Evolutionary conservation across 2,329 filamentous ascomycete species (phyloP).

Genomic region (Cercospora sp.): DNA sequence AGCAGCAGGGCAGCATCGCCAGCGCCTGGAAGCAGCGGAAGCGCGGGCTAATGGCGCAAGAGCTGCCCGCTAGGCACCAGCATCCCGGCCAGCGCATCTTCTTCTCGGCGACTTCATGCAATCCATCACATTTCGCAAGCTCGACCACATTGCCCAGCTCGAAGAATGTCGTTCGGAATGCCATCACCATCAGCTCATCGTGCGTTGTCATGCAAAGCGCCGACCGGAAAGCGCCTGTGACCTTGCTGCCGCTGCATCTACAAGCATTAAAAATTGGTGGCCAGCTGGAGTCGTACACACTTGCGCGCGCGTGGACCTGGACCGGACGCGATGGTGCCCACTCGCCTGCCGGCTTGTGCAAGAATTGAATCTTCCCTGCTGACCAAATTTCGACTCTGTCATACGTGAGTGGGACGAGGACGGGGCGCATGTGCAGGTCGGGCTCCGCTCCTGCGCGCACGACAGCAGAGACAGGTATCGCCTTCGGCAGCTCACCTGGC

Average conservation of each 20-base stretch:
- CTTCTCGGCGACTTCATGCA: constrained; percentile 9
- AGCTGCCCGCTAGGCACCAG: constrained; percentile 1
- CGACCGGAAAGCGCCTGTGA: neutral
- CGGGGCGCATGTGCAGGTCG: neutral
- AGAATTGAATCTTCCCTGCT: constrained; percentile 10
- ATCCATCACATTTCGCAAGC: constrained; percentile 14
- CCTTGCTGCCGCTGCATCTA: neutral
- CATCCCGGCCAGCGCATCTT: constrained; percentile 1
- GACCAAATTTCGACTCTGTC: constrained; percentile 7
- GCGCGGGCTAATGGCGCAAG: constrained; percentile 6
- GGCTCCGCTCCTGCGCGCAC: constrained; percentile 2
- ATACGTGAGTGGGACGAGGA: constrained; percentile 3
- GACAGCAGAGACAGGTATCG: neutral
- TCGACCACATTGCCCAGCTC: neutral
- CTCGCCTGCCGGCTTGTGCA: neutral
- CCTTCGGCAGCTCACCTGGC: neutral
- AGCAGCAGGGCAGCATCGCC: neutral
- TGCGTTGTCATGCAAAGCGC: neutral
- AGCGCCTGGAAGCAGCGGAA: neutral
- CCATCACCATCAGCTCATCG: constrained; percentile 4
- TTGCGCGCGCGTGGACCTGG: neutral
- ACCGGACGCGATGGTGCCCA: constrained; percentile 1
- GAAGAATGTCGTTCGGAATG: neutral
- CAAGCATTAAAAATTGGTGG: neutral
- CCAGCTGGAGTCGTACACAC: neutral